Percentiles rank a stretch among this genome's conserved stretches.
Evolutionary conservation across 2,329 filamentous ascomycete genomes (phyloP).

Genomic region (Arthrobotrys pseudoclavata): DNA sequence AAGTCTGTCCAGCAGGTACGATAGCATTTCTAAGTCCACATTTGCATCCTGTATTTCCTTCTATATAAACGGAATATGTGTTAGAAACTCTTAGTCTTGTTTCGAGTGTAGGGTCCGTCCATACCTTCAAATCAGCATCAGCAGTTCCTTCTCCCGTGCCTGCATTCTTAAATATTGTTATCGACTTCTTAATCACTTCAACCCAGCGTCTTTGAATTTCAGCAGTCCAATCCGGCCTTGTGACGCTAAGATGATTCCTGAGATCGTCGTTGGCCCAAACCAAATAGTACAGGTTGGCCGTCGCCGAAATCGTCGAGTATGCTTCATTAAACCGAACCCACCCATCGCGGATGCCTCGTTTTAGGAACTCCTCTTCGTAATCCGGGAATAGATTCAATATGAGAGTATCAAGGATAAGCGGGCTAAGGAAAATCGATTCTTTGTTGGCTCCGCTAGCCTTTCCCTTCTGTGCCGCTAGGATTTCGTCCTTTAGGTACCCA

Average conservation of each 20-base stretch:
- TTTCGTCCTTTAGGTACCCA: slow-evolving; percentile 64
- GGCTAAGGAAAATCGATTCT: slow-evolving; percentile 61
- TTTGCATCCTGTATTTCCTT: slow-evolving; percentile 48
- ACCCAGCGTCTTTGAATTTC: slow-evolving; percentile 55
- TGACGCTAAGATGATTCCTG: slow-evolving; percentile 37
- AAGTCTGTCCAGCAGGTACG: slow-evolving; percentile 52
- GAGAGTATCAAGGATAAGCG: slow-evolving; percentile 61
- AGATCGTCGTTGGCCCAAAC: slow-evolving; percentile 60
- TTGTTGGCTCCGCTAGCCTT: slow-evolving; percentile 47
- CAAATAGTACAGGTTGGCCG: slow-evolving; percentile 62
- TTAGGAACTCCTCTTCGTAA: slow-evolving; percentile 57
- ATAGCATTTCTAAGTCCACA: slow-evolving; percentile 47
- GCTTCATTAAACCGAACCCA: slow-evolving; percentile 62
- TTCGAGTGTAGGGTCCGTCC: background rate
- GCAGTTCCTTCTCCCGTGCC: slow-evolving; percentile 15
- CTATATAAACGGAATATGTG: background rate
- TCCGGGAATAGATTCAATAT: slow-evolving; percentile 62
- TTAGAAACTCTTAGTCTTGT: slow-evolving; percentile 8
- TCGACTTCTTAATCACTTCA: slow-evolving; percentile 49
- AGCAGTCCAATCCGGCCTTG: slow-evolving; percentile 31
- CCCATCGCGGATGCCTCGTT: slow-evolving; percentile 48
- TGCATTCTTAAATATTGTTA: slow-evolving; percentile 36
- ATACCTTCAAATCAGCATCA: slow-evolving; percentile 46
- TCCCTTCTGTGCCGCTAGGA: slow-evolving; percentile 59
- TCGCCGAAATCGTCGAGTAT: slow-evolving; percentile 62